phyloP scores from a whole-genome alignment of 2,329 filamentous ascomycete species.

The Metarhizium rileyi region DNA sequence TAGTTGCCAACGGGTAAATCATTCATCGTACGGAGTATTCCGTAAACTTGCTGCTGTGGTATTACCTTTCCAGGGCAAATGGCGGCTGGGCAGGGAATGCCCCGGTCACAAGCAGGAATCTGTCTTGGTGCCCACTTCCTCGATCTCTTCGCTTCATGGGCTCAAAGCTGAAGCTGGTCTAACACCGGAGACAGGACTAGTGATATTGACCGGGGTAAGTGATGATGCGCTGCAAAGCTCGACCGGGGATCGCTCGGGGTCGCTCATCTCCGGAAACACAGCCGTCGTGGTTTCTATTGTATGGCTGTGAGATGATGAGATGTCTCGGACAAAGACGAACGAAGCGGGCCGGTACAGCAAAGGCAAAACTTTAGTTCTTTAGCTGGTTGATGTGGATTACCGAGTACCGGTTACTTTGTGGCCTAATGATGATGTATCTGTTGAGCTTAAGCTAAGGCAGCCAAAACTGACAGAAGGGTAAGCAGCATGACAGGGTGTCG shows the following conservation, averaged over 20 bases:
- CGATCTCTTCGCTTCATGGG: background rate
- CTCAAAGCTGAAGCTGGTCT: background rate
- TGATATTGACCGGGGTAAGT: background rate
- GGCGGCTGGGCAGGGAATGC: slow-evolving; percentile 1
- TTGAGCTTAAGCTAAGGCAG: background rate
- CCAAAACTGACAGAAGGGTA: no score
- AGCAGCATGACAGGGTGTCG: background rate
- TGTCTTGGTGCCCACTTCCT: background rate
- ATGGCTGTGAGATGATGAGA: slow-evolving; percentile 7
- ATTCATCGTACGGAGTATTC: background rate
- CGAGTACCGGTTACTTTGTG: background rate
- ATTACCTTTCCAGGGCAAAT: background rate
- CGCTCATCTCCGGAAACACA: slow-evolving; percentile 5
- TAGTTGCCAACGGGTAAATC: background rate
- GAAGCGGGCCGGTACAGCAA: background rate
- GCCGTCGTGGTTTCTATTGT: slow-evolving; percentile 1
- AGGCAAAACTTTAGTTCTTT: no score
- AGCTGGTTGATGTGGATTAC: background rate
- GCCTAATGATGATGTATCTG: background rate
- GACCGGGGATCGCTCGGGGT: background rate
- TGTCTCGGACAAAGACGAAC: slow-evolving; percentile 10
- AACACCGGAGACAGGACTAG: background rate
- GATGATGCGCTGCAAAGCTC: background rate
- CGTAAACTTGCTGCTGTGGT: background rate
- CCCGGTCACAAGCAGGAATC: slow-evolving; percentile 8